Percentiles rank a stretch among this genome's conserved stretches.
These are phyloP conservation scores for Harringtonia lauricola DNA, from an alignment of 2,329 filamentous ascomycete genomes.

Conservation along the genomic window DNA sequence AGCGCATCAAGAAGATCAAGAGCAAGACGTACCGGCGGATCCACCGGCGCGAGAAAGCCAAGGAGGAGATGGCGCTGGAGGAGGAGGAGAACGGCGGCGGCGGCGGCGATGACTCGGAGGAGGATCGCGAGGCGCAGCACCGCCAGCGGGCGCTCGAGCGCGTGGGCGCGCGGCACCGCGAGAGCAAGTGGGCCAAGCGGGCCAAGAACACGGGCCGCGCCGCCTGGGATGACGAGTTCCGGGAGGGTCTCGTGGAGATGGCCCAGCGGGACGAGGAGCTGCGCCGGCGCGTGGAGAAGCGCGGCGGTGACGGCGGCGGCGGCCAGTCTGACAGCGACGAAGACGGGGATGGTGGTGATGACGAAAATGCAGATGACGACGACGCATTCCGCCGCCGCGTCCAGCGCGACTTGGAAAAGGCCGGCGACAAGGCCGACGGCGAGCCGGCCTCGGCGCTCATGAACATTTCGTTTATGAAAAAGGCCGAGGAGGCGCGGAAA, in stretches of 20 bases:
- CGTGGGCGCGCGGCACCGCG: slow-evolving; percentile 74
- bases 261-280: slow-evolving; percentile 75
- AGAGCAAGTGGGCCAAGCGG: slow-evolving; percentile 88
- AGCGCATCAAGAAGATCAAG: slow-evolving; percentile 98
- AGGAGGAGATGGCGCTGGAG: slow-evolving; percentile 39
- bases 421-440: slow-evolving; percentile 26
- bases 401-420: slow-evolving; percentile 34
- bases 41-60: slow-evolving; percentile 62
- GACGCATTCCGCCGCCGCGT: slow-evolving; percentile 39
- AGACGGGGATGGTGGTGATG: slow-evolving; percentile 14
- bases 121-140: slow-evolving; percentile 54
- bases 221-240: slow-evolving; percentile 81
- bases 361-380: slow-evolving; percentile 38
- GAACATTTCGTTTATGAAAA: slow-evolving; percentile 90
- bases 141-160: slow-evolving; percentile 71
- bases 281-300: slow-evolving; percentile 67
- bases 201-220: slow-evolving; percentile 68
- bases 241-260: slow-evolving; percentile 68
- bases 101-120: slow-evolving; percentile 55
- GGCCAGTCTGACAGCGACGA: slow-evolving; percentile 14
- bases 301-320: too few species aligned
- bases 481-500: slow-evolving; percentile 68
- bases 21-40: slow-evolving; percentile 89
- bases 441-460: slow-evolving; percentile 56
- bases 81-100: slow-evolving; percentile 48